A percentile compares a stretch with the other conserved stretches of the same genome.
These are phyloP conservation scores for Arthromyces matolae DNA, from an alignment of 768 basidiomycete species.

Conservation along the genomic window DNA sequence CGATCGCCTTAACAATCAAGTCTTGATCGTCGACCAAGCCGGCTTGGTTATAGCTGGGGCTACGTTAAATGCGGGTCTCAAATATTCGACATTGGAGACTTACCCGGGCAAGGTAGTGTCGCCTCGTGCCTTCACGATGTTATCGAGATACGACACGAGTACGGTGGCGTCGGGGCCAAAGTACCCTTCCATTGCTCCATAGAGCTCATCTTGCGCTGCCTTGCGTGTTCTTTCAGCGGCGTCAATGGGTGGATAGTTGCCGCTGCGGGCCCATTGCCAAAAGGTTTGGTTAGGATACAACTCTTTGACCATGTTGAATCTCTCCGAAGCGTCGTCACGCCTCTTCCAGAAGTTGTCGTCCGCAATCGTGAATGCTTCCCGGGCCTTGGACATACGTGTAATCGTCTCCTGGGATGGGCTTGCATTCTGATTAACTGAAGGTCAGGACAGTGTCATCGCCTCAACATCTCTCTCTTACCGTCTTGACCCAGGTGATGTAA, in stretches of 20 bases:
- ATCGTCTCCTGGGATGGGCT: neutral
- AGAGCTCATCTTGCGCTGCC: neutral
- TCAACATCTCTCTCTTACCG: neutral
- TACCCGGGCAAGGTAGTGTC: neutral
- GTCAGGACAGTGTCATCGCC: neutral
- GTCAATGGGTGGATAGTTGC: neutral
- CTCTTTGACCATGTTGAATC: neutral
- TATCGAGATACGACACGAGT: neutral
- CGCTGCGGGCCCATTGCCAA: neutral
- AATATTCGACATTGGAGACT: neutral
- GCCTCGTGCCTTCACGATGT: neutral
- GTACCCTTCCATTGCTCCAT: neutral
- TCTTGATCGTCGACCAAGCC: neutral
- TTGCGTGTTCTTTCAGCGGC: neutral
- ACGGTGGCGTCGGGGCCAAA: neutral
- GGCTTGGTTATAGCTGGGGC: neutral
- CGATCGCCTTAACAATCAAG: neutral
- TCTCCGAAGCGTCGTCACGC: neutral
- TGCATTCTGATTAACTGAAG: neutral
- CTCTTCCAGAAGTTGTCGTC: neutral
- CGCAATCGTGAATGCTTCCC: neutral
- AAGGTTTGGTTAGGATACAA: neutral
- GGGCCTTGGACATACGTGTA: neutral
- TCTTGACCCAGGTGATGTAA: neutral
- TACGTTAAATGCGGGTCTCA: neutral